Evolutionary conservation across 441 rosid genomes (phyloP), one percentile per base, ranked within the genome.

Genomic region (Theobroma grandiflorum): DNA sequence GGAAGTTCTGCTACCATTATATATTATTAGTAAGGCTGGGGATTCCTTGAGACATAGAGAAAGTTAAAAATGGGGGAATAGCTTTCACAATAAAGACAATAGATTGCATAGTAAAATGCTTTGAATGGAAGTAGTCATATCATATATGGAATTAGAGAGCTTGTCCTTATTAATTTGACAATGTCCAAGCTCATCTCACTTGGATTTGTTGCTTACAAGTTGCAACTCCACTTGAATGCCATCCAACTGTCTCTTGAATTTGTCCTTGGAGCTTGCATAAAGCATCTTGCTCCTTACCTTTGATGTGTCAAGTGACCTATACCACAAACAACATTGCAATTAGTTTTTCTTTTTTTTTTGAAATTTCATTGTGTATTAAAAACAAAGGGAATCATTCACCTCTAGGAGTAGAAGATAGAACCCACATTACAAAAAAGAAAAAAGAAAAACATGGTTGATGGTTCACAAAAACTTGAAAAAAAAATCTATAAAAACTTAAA

Each of bases 221-320:
- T 26, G 31, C 31, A 26, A 26, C 31, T 74, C 78, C 8, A 61
- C 78, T 59, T 74, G 78, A 57, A 76, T 76, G 16, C 79, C 79
- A 14, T 64, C 79, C 71, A 63, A 49, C 3, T 49, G 57, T 6
- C 79, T 62, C 72, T 76, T 76, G 71, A 63, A 76, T 37, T 49
- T 61, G 61, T 75, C 71, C 69, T 45, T 59, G 1, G 78, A 75
- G 59, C 78, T 75, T 18, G 78, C 78, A 75, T 45, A 75, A 35
- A 75, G 58, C 78, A 75, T 62, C 31, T 75, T 75, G 18, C 31
- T 75, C 64, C 79, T 26, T 26, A 26, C 1, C 31, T 26, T 26
- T 26, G 31, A 26, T 3, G 59, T 50, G 16, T 75, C 78, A 8
- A 71, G 79, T 45, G 79, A 47, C 79, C 69, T 76, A 31, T 47